Evolutionary conservation across 495 filamentous ascomycete genomes (phyloP), one percentile per base, ranked within the genome.

Genomic region (Ascodesmis nigricans): DNA sequence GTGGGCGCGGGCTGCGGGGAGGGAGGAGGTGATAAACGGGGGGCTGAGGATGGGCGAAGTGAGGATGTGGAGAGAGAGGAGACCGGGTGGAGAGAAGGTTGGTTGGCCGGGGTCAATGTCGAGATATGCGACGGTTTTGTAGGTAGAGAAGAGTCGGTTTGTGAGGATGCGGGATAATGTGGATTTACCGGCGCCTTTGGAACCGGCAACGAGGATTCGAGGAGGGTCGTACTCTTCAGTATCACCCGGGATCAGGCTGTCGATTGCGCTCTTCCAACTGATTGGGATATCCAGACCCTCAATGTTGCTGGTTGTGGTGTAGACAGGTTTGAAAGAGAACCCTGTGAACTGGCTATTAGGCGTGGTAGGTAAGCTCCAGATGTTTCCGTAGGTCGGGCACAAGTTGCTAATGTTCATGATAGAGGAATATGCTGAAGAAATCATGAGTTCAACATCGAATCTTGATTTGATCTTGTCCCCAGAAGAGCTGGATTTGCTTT

Each of bases 41-140:
- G 71, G 70, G 1, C 74, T 72, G 23, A 77, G 60, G 28, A 67
- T 62, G 1, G 63, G 63, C 9, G 57, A 53, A 8, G 53, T 55
- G 3, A 77, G 45, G 16, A 59, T 54, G n/a, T 65, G 54, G 3
- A 79, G 65, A 21, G 71, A 75, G 7, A 79, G 43, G 19, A 70
- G 63, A 5, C 74, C 72, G 39, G 71, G 67, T 0, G 73, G 61
- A 0, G 65, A 64, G 42, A 73, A 75, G 47, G 75, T 71, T n/a
- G 74, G 72, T 50, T 73, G 69, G 1, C 65, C 67, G 3, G 72
- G 67, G 34, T 79, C 74, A 0, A 76, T 54, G 35, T 79, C 74
- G 2, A 79, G 58, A 43, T 70, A 71, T 33, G 59, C 62, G 11
- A 71, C 55, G 10, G 19, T 21, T 0, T 11, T 4, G 6, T 25